These are phyloP conservation scores for Eucalyptus globulus DNA, from an alignment of 345 rosid species.

Conservation along the genomic window DNA sequence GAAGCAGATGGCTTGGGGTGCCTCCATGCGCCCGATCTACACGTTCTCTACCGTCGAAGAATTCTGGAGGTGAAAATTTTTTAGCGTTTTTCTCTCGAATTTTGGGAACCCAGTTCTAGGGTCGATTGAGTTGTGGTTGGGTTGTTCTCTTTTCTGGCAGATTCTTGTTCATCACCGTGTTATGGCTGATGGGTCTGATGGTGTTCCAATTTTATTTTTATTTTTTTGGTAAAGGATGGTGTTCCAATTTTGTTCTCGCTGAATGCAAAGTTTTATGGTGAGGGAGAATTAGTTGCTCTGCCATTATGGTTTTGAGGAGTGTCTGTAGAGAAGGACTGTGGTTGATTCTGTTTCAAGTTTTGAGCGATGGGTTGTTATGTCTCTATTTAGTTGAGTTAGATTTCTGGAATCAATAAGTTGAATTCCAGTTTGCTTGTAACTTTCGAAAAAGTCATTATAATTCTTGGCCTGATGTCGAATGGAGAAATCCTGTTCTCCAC, in stretches of 20 bases:
- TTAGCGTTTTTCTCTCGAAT: background rate
- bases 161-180: background rate
- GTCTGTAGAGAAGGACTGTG: background rate
- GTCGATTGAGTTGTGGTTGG: background rate
- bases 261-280: background rate
- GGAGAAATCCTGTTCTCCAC: background rate
- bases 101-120: background rate
- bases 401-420: background rate
- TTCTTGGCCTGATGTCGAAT: background rate
- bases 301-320: background rate
- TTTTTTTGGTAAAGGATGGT: background rate
- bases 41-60: conserved; percentile 67
- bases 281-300: background rate
- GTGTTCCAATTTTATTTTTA: background rate
- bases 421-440: background rate
- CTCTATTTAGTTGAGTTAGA: background rate
- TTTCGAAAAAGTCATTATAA: background rate
- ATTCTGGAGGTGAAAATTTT: conserved; percentile 56
- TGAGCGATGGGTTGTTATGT: background rate
- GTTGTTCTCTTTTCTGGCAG: background rate
- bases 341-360: background rate
- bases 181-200: background rate
- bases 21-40: conserved; percentile 54
- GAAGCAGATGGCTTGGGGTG: conserved; percentile 67
- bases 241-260: background rate